phyloP scores from a whole-genome alignment of 768 basidiomycete genomes.

The Lentinula lateritia region DNA sequence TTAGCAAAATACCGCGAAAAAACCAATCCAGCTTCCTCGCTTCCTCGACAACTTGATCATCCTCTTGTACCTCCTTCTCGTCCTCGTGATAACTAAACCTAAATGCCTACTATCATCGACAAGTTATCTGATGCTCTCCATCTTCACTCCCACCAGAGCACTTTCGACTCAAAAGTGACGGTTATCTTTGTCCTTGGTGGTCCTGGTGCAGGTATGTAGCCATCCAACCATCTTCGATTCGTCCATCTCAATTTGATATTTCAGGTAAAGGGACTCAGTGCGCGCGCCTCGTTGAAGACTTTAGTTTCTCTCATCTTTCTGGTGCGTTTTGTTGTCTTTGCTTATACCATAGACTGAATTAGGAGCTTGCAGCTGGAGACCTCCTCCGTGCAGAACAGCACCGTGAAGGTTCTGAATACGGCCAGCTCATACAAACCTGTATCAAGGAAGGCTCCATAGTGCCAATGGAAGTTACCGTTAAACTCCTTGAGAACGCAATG shows the following conservation, averaged over 20 bases:
- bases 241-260: constrained; percentile 5
- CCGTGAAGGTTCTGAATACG: constrained; percentile 78
- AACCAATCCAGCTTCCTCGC: constrained; percentile 54
- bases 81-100: constrained; percentile 22
- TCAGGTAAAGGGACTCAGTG: constrained; percentile 97
- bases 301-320: constrained; percentile 88
- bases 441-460: constrained; percentile 93
- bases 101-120: constrained; percentile 36
- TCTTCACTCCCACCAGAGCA: constrained; percentile 23
- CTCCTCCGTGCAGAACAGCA: constrained; percentile 92
- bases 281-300: constrained; percentile 73
- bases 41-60: constrained; percentile 56
- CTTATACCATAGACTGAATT: background rate
- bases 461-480: constrained; percentile 95
- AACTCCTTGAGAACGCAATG: constrained; percentile 94
- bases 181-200: constrained; percentile 97
- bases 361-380: constrained; percentile 72
- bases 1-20: constrained; percentile 52
- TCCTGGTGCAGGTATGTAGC: constrained; percentile 76
- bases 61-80: constrained; percentile 62
- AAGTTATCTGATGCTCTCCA: constrained; percentile 33
- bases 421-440: constrained; percentile 77
- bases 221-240: background rate
- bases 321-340: constrained; percentile 40
- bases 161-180: constrained; percentile 74